Conservation (phyloP, 2,329 filamentous ascomycete genomes). For the Septoria linicola region DNA sequence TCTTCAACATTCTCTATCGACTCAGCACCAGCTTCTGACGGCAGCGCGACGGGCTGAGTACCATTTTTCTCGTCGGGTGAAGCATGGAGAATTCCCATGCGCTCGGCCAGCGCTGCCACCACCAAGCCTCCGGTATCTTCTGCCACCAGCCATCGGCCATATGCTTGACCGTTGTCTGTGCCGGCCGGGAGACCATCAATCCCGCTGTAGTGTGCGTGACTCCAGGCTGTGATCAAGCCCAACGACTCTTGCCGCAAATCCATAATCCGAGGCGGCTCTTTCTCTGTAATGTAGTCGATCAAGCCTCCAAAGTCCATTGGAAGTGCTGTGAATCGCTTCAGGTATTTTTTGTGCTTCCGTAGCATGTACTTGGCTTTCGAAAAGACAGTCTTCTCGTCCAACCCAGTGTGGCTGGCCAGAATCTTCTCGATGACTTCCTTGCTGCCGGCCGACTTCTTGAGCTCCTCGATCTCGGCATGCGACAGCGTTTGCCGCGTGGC, state of each 20-base stretch:
- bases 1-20: conserved; percentile 3
- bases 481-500: conserved; percentile 71
- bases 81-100: conserved; percentile 71
- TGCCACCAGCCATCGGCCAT: conserved; percentile 73
- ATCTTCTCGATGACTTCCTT: conserved; percentile 92
- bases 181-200: conserved; percentile 28
- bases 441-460: conserved; percentile 70
- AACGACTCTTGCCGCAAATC: conserved; percentile 84
- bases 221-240: conserved; percentile 81
- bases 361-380: conserved; percentile 95
- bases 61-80: conserved; percentile 34
- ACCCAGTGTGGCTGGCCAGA: conserved; percentile 79
- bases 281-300: conserved; percentile 74
- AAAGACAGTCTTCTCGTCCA: conserved; percentile 93
- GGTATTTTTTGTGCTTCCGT: conserved; percentile 89
- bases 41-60: conserved; percentile 10
- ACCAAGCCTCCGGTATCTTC: conserved; percentile 85
- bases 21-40: neutral
- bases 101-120: conserved; percentile 80
- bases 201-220: conserved; percentile 78
- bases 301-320: conserved; percentile 78
- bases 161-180: conserved; percentile 35
- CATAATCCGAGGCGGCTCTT: conserved; percentile 76
- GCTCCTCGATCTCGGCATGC: conserved; percentile 67
- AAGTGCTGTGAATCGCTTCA: conserved; percentile 80